These are phyloP conservation scores for Asclepias syriaca DNA, from an alignment of 257 asterid genomes.

Conservation along the genomic window DNA sequence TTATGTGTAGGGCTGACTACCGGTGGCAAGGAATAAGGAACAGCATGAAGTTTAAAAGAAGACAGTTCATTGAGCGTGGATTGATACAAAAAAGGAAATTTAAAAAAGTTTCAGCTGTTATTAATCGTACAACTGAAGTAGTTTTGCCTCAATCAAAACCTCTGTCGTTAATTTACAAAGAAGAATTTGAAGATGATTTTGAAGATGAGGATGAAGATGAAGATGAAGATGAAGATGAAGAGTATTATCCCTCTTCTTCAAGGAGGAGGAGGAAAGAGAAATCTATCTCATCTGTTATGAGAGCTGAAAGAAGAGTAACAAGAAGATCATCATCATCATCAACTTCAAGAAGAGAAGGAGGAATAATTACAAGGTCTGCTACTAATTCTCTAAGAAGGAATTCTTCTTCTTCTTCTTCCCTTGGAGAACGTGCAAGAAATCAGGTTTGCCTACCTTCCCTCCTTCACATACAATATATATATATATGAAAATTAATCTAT, in stretches of 20 bases:
- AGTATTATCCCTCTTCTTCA: neutral
- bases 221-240: conserved; percentile 6
- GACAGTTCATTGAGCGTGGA: conserved; percentile 10
- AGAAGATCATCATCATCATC: conserved; percentile 1
- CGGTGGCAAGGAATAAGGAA: conserved; percentile 12
- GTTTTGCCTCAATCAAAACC: neutral
- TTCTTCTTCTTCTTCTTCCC: neutral
- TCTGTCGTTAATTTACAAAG: too few relatives aligned
- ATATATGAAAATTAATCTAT: neutral
- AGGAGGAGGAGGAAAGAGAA: conserved; percentile 14
- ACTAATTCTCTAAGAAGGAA: neutral
- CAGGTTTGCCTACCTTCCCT: neutral
- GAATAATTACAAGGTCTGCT: neutral
- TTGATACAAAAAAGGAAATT: neutral
- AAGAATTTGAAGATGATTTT: neutral
- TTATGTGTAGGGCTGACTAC: conserved; percentile 17
- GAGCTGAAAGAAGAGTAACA: neutral
- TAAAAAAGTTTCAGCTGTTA: neutral
- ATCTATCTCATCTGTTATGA: conserved; percentile 15
- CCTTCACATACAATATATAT: neutral
- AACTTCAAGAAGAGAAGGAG: too few relatives aligned
- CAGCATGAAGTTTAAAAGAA: neutral
- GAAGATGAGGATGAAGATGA: too few relatives aligned
- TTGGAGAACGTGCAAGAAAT: neutral
- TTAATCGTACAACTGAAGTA: neutral